Evolutionary conservation across 1,284 basidiomycete species (phyloP).

Genomic region (Porodaedalea pini): DNA sequence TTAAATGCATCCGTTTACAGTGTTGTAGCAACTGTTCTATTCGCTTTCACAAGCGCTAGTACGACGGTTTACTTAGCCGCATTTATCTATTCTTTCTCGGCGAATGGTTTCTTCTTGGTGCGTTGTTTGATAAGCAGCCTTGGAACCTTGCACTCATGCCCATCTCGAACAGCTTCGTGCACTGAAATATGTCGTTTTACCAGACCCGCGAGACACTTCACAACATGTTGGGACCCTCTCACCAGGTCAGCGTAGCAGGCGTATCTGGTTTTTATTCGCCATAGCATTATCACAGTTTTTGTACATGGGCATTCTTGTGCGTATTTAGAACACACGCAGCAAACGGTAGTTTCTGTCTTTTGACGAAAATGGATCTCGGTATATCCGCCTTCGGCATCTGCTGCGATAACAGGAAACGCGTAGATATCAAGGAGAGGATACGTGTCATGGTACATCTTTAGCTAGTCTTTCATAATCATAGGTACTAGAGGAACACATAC

Average conservation of each 20-base stretch:
- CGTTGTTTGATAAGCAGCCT: background rate
- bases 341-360: no score
- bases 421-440: no score
- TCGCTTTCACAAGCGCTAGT: constrained; percentile 34
- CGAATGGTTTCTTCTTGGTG: constrained; percentile 38
- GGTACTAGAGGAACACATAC: no score
- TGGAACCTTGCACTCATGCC: no score
- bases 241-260: constrained; percentile 21
- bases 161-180: constrained; percentile 22
- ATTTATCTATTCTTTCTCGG: constrained; percentile 53
- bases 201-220: constrained; percentile 21
- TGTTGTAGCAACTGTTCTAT: constrained; percentile 35
- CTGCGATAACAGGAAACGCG: no score
- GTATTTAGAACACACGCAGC: constrained; percentile 15
- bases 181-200: constrained; percentile 24
- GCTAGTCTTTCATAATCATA: no score
- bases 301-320: constrained; percentile 24
- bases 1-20: constrained; percentile 20
- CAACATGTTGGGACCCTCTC: constrained; percentile 20
- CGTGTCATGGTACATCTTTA: no score
- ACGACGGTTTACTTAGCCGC: constrained; percentile 44
- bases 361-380: no score
- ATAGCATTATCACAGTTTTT: constrained; percentile 23
- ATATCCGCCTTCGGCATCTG: no score
- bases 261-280: constrained; percentile 24